Conservation (phyloP, 306 rosid genomes). For the Acacia confusa region DNA sequence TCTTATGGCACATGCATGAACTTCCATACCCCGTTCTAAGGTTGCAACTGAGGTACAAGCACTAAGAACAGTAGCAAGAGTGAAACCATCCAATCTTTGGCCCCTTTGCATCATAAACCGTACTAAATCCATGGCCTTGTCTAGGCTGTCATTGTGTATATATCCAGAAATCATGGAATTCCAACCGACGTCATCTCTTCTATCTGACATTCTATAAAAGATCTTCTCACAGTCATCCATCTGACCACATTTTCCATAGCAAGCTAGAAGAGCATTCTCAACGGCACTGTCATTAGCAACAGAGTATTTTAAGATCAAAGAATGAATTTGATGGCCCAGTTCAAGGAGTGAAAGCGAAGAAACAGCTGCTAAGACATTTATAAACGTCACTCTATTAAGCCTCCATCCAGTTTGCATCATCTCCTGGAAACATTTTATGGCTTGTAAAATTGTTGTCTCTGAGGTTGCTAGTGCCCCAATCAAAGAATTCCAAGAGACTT, state of each 20-base stretch:
- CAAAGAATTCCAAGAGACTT: constrained; percentile 85
- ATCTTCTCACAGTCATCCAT: constrained; percentile 70
- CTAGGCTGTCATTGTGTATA: constrained; percentile 66
- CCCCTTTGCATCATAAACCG: constrained; percentile 88
- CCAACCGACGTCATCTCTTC: constrained; percentile 87
- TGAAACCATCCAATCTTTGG: constrained; percentile 76
- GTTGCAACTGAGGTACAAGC: constrained; percentile 95
- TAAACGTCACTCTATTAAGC: constrained; percentile 74
- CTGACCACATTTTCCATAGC: constrained; percentile 73
- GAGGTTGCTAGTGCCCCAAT: constrained; percentile 72
- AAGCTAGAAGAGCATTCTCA: constrained; percentile 81
- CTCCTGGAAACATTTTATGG: constrained; percentile 58
- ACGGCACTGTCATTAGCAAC: constrained; percentile 54
- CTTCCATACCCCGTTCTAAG: constrained; percentile 87
- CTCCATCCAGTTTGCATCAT: constrained; percentile 79
- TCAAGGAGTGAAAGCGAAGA: constrained; percentile 63
- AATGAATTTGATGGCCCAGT: constrained; percentile 71
- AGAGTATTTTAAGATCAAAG: constrained; percentile 57
- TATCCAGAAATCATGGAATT: constrained; percentile 94
- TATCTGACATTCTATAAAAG: constrained; percentile 67
- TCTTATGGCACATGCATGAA: constrained; percentile 77
- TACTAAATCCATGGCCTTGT: constrained; percentile 80
- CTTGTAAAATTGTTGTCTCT: constrained; percentile 53
- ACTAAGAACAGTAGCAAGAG: constrained; percentile 90
- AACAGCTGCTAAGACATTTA: constrained; percentile 67